A percentile compares a stretch with the other conserved stretches of the same genome.
These are phyloP conservation scores for Cichorium intybus DNA, from an alignment of 140 eudicot species.

Conservation along the genomic window DNA sequence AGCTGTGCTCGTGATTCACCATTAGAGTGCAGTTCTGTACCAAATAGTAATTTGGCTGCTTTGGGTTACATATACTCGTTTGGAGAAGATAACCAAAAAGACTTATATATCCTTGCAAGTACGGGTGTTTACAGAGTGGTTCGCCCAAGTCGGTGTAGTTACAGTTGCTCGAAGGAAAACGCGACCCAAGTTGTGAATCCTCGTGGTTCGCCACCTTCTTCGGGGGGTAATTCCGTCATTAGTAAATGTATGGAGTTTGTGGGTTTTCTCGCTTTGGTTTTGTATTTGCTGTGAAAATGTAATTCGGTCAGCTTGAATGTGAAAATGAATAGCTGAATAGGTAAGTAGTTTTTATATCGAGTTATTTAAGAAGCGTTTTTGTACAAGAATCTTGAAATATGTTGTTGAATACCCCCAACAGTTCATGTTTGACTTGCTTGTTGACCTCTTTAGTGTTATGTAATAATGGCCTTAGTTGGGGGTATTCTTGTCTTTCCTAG, in stretches of 20 bases:
- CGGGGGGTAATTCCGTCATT: slow-evolving; percentile 20
- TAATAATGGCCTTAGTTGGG: too few relatives aligned
- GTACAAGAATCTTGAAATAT: too few relatives aligned
- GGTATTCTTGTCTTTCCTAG: too few relatives aligned
- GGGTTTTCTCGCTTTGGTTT: slow-evolving; percentile 28
- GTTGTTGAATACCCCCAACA: too few relatives aligned
- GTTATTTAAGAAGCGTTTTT: slow-evolving; percentile 11
- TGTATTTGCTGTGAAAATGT: slow-evolving; percentile 31
- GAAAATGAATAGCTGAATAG: too few relatives aligned
- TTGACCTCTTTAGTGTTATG: too few relatives aligned
- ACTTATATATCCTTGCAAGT: slow-evolving; percentile 54
- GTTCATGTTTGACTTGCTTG: too few relatives aligned
- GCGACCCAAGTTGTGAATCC: slow-evolving; percentile 31
- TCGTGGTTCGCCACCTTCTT: slow-evolving; percentile 39
- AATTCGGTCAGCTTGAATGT: too few relatives aligned
- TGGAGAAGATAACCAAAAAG: slow-evolving; percentile 76
- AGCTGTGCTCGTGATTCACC: slow-evolving; percentile 85
- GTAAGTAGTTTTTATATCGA: not conserved
- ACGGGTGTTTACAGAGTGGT: slow-evolving; percentile 81
- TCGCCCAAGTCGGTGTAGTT: slow-evolving; percentile 85
- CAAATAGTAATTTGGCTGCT: slow-evolving; percentile 61
- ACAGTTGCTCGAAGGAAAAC: slow-evolving; percentile 68
- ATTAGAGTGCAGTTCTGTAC: slow-evolving; percentile 54
- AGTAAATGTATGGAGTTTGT: slow-evolving; percentile 21
- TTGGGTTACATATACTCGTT: slow-evolving; percentile 68